Base-by-base conservation (phyloP, 2,329 filamentous ascomycete genomes). In the Diplodia mutila region DNA sequence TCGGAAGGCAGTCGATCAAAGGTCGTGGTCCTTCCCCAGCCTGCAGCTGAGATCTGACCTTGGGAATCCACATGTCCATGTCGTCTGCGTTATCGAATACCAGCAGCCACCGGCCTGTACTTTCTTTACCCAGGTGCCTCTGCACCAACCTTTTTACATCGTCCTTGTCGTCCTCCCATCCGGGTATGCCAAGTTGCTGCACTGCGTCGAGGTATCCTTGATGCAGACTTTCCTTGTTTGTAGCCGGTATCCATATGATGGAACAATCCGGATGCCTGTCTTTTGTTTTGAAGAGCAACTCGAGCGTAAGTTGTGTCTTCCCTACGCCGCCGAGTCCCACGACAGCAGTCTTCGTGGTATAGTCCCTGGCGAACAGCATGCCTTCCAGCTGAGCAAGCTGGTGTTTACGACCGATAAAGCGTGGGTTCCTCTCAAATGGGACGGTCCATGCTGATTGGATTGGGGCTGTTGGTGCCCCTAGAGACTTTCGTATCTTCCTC, bases 291-390 rank as follows among this genome's bases (percentile, higher is more conserved):
- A 76, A 76, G 4, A 72, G 72, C 66, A 77, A 76, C 51, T 73
- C 68, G 48, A 78, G 69, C 32, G 71, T 75, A 3, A 77, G 52
- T 59, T 76, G 72, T 39, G 76, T 77, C 70, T 78, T 78, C 55
- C 76, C 76, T 0, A 70, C 70, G 11, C 76, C 74, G n/a, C 75
- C 74, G 4, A 77, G 75, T n/a, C 76, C 73, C 4, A 72, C 59
- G 18, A 78, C 69, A 0, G 74, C 71, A 61, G 76, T 65, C 53
- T 73, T 72, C 32, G 32, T 34, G 32, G 32, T 34, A 34, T 34
- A 34, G 32, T 34, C 32, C 32, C 32, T 34, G 32, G 32, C 32
- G 32, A 34, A 34, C 32, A 34, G 32, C 32, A 34, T 34, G 32
- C 32, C 32, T 34, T 34, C 9, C 32, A 34, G 32, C 32, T 34